phyloP scores from a whole-genome alignment of 495 filamentous ascomycete species.

The Jackrogersella minutella region DNA sequence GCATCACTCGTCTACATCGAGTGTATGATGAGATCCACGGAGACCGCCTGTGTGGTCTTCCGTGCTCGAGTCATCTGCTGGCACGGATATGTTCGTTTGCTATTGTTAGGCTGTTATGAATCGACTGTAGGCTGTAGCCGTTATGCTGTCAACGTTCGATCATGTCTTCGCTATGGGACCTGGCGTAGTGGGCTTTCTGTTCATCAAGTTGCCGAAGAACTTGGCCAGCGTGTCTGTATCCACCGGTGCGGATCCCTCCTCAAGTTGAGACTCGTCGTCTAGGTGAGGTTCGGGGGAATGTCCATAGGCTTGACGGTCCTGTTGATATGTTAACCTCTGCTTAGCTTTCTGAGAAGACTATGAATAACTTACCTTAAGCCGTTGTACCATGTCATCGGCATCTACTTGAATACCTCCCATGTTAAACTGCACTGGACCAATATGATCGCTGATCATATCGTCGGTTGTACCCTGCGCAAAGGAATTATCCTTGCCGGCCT shows the following conservation, averaged over 20 bases:
- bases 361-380: conserved; percentile 72
- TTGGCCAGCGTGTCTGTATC: conserved; percentile 59
- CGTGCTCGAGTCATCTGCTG: background rate
- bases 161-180: conserved; percentile 28
- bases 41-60: background rate
- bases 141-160: background rate
- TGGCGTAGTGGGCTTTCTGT: conserved; percentile 42
- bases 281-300: conserved; percentile 48
- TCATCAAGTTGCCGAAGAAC: conserved; percentile 60
- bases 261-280: conserved; percentile 42
- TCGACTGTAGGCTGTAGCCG: background rate
- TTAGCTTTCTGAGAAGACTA: background rate
- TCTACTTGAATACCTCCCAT: conserved; percentile 97
- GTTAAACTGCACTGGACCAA: conserved; percentile 95
- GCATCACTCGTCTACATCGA: background rate
- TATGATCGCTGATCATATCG: conserved; percentile 81
- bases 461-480: conserved; percentile 54
- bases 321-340: conserved; percentile 25
- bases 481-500: conserved; percentile 59
- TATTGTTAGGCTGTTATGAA: background rate
- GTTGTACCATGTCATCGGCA: conserved; percentile 92
- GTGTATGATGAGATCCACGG: background rate
- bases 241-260: conserved; percentile 47
- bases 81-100: background rate
- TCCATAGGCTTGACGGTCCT: conserved; percentile 59